Percentiles rank a stretch among this genome's conserved stretches.
These are phyloP conservation scores for Cocos nucifera DNA, from an alignment of 176 grass and related monocot species.

Conservation along the genomic window DNA sequence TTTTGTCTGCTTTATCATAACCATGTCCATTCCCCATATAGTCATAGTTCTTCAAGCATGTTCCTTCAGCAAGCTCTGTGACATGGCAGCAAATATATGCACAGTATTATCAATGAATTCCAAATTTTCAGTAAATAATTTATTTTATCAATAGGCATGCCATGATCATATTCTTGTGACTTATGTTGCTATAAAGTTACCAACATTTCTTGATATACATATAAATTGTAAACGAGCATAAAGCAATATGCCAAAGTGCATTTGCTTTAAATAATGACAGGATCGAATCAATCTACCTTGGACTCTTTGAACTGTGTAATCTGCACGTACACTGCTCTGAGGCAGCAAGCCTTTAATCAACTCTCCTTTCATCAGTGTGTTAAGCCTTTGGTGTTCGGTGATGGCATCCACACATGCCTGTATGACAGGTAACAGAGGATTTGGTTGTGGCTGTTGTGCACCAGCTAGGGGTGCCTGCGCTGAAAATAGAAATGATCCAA, in stretches of 20 bases:
- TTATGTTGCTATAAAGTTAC: too few species aligned
- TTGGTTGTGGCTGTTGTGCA: slow-evolving; percentile 52
- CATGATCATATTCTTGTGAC: too few species aligned
- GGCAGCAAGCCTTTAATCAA: slow-evolving; percentile 85
- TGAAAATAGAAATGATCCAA: slow-evolving; percentile 22
- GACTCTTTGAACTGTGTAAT: slow-evolving; percentile 84
- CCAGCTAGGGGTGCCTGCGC: slow-evolving; percentile 47
- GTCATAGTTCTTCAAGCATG: slow-evolving; percentile 89
- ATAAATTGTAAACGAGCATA: too few species aligned
- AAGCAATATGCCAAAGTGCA: too few species aligned
- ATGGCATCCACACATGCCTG: slow-evolving; percentile 89
- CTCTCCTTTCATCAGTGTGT: slow-evolving; percentile 94
- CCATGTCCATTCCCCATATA: slow-evolving; percentile 61
- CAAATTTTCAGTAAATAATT: too few species aligned
- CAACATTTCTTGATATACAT: too few species aligned
- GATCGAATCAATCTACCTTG: slow-evolving; percentile 39
- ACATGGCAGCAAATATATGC: slow-evolving; percentile 1
- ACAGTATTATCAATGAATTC: too few species aligned
- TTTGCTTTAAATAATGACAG: too few species aligned
- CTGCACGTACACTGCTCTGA: slow-evolving; percentile 64
- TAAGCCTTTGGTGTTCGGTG: slow-evolving; percentile 93
- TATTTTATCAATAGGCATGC: too few species aligned
- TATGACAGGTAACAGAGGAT: slow-evolving; percentile 50
- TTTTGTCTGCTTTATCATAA: slow-evolving; percentile 62
- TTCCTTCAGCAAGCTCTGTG: slow-evolving; percentile 89